A percentile compares a stretch with the other conserved stretches of the same genome.
phyloP scores from a whole-genome alignment of 2,329 filamentous ascomycete species.

The Xenoacremonium recifei region DNA sequence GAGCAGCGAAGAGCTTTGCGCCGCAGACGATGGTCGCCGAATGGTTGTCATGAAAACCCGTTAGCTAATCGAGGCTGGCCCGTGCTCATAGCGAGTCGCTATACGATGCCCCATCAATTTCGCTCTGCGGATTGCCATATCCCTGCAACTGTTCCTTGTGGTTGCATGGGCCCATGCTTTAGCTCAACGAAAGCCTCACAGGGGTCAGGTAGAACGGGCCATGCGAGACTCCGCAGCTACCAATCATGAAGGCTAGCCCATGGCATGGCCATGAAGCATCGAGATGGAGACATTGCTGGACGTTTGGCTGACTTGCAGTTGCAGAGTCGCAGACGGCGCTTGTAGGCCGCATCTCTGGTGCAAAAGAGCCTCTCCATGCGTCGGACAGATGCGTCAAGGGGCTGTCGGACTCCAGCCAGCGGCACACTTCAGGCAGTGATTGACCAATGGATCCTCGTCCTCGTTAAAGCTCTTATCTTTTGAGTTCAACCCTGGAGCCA shows the following conservation, averaged over 20 bases:
- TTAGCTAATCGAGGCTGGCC: not conserved
- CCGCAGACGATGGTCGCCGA: not conserved
- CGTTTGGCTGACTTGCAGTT: not conserved
- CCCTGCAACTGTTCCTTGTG: constrained; percentile 13
- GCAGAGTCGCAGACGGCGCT: constrained; percentile 6
- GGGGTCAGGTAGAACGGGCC: constrained; percentile 7
- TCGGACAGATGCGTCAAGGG: not conserved
- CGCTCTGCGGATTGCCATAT: constrained; percentile 14
- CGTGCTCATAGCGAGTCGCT: constrained; percentile 2
- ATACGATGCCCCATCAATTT: constrained; percentile 16
- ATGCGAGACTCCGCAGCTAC: constrained; percentile 8
- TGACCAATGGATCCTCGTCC: not conserved
- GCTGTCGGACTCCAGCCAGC: not conserved
- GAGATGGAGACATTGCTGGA: constrained; percentile 10
- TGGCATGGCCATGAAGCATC: constrained; percentile 14
- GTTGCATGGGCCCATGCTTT: constrained; percentile 13
- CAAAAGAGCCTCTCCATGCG: constrained; percentile 1
- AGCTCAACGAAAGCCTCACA: constrained; percentile 17
- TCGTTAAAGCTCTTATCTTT: too few species aligned
- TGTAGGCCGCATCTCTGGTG: constrained; percentile 10
- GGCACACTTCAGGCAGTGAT: not conserved
- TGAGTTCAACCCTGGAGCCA: too few species aligned
- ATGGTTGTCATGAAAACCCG: not conserved
- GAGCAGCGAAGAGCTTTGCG: not conserved
- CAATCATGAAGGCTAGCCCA: constrained; percentile 13